Evolutionary conservation across 768 basidiomycete species (phyloP), one percentile per base, ranked within the genome.

Genomic region (Thelephora aurantiotincta): DNA sequence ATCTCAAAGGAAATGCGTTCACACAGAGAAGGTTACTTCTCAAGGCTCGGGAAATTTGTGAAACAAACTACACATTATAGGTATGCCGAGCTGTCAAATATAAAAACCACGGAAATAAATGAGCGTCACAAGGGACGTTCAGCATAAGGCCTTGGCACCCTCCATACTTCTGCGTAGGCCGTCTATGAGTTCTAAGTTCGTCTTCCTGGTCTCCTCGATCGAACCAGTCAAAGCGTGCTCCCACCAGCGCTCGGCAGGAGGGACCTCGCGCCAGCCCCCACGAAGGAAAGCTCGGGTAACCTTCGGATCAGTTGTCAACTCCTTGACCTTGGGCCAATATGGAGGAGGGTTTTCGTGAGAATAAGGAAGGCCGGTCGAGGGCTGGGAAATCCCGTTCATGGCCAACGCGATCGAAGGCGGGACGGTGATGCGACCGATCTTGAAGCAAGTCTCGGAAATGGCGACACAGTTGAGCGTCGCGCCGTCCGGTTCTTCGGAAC

Each of bases 401-500:
- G 76, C 80, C 33, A 85, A 60, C 11, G 73, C 72, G 51, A 88
- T 49, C 2, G 69, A 68, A 11, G 85, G 85, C 1, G 84, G 84
- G 47, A 85, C 70, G 16, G 82, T 86, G 51, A 87, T 79, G 1
- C 83, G 72, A 0, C 77, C 78, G 19, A 71, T 57, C 59, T 87
- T 88, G 70, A 77, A 84, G 57, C 80, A 83, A 19, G 74, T 48
- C 46, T 74, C 76, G 22, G 77, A 77, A 48, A 88, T 63, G 44
- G 72, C 67, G 50, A 86, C 57, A 50, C 82, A 81, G 59, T 87
- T 74, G 5, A 82, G 59, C 30, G 64, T 64, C 1, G 72, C 71
- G 37, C 77, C 80, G 51, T 82, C 80, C 0, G 65, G 62, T 54
- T 76, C 74, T 14, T 63, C 61, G 22, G 56, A 57, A 14, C 38